These are phyloP conservation scores for Brassica carinata DNA, from an alignment of 345 rosid species.

Conservation along the genomic window DNA sequence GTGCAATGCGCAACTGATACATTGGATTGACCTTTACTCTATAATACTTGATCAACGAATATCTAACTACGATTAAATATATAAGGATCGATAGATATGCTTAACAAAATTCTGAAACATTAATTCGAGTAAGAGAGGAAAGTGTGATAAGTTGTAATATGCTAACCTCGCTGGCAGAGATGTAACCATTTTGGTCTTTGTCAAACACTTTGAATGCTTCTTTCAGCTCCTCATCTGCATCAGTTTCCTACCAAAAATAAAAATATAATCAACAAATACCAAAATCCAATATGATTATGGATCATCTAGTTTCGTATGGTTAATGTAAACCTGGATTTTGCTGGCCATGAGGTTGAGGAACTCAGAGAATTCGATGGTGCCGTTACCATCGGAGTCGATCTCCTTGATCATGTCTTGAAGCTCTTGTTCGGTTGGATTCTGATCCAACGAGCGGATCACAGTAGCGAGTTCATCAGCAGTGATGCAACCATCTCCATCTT, in stretches of 20 bases:
- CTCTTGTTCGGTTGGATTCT: conserved; percentile 69
- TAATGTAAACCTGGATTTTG: conserved; percentile 54
- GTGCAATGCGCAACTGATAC: background rate
- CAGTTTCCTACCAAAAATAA: conserved; percentile 52
- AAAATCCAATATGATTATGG: background rate
- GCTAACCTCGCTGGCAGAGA: conserved; percentile 77
- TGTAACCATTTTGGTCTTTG: conserved; percentile 82
- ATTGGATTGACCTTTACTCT: background rate
- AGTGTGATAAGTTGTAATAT: background rate
- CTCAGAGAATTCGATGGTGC: conserved; percentile 74
- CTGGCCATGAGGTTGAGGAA: conserved; percentile 71
- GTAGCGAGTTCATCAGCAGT: conserved; percentile 75
- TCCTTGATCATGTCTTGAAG: conserved; percentile 74
- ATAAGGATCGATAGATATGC: background rate
- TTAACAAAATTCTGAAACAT: background rate
- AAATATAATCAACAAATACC: background rate
- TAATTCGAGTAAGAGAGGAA: background rate
- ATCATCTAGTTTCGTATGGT: background rate
- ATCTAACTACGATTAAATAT: background rate
- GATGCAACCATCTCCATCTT: conserved; percentile 83
- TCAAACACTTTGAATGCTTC: conserved; percentile 92
- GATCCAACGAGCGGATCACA: conserved; percentile 75
- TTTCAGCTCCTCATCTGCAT: conserved; percentile 75
- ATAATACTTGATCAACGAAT: background rate
- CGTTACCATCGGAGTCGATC: conserved; percentile 68